phyloP scores from a whole-genome alignment of 164 flowering plant species.

The Chimonanthus salicifolius region DNA sequence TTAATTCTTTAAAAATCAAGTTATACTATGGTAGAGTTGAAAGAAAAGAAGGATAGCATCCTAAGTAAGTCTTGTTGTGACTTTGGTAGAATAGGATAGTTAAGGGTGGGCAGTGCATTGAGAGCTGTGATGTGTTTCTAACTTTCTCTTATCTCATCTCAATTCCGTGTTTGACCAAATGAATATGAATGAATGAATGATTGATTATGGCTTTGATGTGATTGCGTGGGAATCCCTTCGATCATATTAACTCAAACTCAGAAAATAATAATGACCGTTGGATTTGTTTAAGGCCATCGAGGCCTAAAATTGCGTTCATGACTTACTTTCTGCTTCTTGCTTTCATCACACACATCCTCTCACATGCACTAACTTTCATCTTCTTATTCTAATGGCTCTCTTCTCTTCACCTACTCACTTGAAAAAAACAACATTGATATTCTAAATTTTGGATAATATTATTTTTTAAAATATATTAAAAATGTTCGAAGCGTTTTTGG shows the following conservation, averaged over 20 bases:
- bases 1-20: no score
- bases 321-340: conserved; percentile 21
- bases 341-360: background rate
- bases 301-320: conserved; percentile 11
- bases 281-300: conserved; percentile 7
- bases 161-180: conserved; percentile 29
- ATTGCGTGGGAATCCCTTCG: conserved; percentile 30
- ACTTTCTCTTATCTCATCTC: background rate
- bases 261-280: conserved; percentile 4
- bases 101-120: background rate
- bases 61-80: background rate
- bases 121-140: background rate
- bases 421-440: background rate
- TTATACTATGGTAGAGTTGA: no score
- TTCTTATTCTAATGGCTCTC: no score
- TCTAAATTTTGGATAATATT: background rate
- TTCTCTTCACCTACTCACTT: no score
- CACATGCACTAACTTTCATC: background rate
- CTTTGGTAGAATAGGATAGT: background rate
- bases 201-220: background rate
- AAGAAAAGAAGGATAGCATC: background rate
- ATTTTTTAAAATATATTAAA: no score
- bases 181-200: background rate
- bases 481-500: background rate
- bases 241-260: background rate